Evolutionary conservation across 805 yeast species (phyloP), one percentile per base, ranked within the genome.

Genomic region (Nakazawaea siamensis): DNA sequence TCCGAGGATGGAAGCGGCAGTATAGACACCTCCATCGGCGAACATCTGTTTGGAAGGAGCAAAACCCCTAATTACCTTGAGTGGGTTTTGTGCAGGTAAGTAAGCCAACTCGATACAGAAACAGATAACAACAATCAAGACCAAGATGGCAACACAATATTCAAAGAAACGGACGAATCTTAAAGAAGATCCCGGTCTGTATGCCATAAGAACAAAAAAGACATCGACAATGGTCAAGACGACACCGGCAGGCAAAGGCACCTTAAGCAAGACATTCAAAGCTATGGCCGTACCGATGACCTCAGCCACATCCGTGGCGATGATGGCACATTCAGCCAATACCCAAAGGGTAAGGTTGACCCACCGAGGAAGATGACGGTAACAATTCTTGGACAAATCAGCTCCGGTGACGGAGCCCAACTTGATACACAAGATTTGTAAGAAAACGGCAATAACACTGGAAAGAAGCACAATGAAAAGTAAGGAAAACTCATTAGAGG

Each of bases 221-320:
- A 68, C 71, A 45, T 68, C 74, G 4, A 52, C 58, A 11, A 66
- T 54, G 16, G 74, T 66, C 31, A 68, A 48, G 5, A 46, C 60
- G 17, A 66, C 68, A 28, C 73, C 74, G 1, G 71, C 74, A n/a
- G 70, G 66, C 24, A 67, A 47, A 2, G 74, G 73, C 11, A 67
- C 50, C 34, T 54, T 56, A 30, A 66, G 34, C 38, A 68, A 53
- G 27, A 68, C 65, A 43, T 68, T 68, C 42, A 68, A 51, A 0
- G 74, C 73, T 38, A 67, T 58, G 11, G 73, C 72, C n/a, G 68
- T 57, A 37, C 74, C 74, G 37, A 68, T 66, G 24, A 68, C 74
- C 45, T 68, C 74, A 8, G 74, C 73, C n/a, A 67, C 54, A 49
- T 68, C 74, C 4, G 74, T 68, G 6, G 74, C 71, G 13, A 68